phyloP scores from a whole-genome alignment of 2,329 filamentous ascomycete species.

The Dichotomopilus funicola region DNA sequence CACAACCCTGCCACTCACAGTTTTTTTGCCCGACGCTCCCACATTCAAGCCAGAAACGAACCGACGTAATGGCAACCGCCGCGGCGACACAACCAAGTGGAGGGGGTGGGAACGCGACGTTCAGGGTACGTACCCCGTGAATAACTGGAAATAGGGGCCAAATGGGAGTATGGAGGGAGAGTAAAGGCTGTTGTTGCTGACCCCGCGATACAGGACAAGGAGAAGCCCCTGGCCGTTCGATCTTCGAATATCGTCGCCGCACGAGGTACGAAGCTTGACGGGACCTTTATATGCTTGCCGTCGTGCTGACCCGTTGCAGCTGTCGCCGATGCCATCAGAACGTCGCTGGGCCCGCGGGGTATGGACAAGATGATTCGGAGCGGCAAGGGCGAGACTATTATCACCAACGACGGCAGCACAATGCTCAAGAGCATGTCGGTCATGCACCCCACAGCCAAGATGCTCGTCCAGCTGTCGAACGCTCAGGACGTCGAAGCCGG shows the following conservation, averaged over 20 bases:
- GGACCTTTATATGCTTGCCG: neutral
- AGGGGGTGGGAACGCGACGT: constrained; percentile 46
- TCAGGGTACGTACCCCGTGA: constrained; percentile 42
- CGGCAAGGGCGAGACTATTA: constrained; percentile 93
- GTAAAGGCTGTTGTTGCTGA: constrained; percentile 17
- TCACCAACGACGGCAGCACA: constrained; percentile 98
- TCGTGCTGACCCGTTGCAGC: constrained; percentile 44
- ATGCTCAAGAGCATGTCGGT: constrained; percentile 99
- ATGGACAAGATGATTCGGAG: constrained; percentile 99
- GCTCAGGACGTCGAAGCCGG: constrained; percentile 98
- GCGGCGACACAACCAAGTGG: constrained; percentile 39
- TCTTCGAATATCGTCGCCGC: constrained; percentile 96
- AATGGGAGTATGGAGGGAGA: constrained; percentile 18
- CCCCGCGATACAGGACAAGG: constrained; percentile 59
- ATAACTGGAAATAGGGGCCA: constrained; percentile 22
- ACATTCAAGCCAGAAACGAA: constrained; percentile 14
- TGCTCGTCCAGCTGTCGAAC: constrained; percentile 94
- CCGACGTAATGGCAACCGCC: constrained; percentile 37
- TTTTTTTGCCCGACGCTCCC: neutral
- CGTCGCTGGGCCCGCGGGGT: constrained; percentile 88
- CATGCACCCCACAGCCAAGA: constrained; percentile 98
- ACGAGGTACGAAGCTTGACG: constrained; percentile 56
- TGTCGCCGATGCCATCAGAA: constrained; percentile 95
- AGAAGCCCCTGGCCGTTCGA: constrained; percentile 96
- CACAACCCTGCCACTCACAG: constrained; percentile 9